phyloP scores from a whole-genome alignment of 257 asterid genomes.

The Misopates orontium region DNA sequence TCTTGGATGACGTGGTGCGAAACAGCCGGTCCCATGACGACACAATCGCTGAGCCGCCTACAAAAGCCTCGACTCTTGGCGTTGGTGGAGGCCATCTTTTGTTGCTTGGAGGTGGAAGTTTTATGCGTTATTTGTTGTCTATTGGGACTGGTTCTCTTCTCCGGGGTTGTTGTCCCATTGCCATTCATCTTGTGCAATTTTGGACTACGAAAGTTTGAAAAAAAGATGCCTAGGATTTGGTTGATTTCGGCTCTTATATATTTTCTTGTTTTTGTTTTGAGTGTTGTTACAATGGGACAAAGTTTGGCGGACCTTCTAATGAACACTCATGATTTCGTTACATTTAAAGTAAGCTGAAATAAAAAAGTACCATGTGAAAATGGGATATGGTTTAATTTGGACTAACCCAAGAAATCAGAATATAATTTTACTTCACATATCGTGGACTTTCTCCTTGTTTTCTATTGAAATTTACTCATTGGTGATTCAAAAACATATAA shows the following conservation, averaged over 20 bases:
- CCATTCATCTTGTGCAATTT: constrained; percentile 25
- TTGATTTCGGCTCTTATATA: constrained; percentile 1
- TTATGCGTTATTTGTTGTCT: background rate
- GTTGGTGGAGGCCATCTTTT: constrained; percentile 21
- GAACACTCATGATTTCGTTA: constrained; percentile 15
- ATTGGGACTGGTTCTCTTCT: constrained; percentile 25
- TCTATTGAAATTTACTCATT: constrained; percentile 1
- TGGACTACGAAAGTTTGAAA: background rate
- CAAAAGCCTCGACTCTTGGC: constrained; percentile 40
- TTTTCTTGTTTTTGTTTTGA: constrained; percentile 1
- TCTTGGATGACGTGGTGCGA: constrained; percentile 13
- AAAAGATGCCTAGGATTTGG: background rate
- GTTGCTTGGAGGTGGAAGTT: constrained; percentile 26
- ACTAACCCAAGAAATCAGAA: background rate
- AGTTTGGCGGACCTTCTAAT: constrained; percentile 47
- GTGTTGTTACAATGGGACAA: constrained; percentile 25
- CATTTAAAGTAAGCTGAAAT: background rate
- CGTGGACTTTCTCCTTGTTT: background rate
- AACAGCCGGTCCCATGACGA: constrained; percentile 50
- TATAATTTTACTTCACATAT: background rate
- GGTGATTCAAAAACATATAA: constrained; percentile 20
- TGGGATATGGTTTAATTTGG: background rate
- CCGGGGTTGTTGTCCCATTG: constrained; percentile 26
- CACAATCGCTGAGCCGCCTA: constrained; percentile 44
- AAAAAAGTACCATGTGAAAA: background rate